Percentiles rank a stretch among this genome's conserved stretches.
phyloP scores from a whole-genome alignment of 2,329 filamentous ascomycete genomes.

The Colletotrichum godetiae region DNA sequence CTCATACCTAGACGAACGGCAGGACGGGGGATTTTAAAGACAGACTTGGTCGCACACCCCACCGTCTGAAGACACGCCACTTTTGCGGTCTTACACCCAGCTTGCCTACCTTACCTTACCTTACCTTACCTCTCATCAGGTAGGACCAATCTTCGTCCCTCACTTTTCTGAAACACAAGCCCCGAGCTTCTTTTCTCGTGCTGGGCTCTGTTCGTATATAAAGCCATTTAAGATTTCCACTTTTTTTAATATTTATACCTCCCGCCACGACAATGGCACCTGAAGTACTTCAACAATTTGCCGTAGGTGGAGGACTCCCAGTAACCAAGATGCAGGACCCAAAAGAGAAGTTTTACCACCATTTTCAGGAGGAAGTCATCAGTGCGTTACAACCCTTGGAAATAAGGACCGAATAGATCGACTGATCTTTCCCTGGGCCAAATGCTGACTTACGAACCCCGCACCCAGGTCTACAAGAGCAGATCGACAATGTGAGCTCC shows the following conservation, averaged over 20 bases:
- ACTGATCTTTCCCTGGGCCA: neutral
- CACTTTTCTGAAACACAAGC: slow-evolving; percentile 18
- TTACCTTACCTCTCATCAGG: neutral
- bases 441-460: neutral
- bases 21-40: neutral
- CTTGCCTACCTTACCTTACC: slow-evolving; percentile 9
- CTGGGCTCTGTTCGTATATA: neutral
- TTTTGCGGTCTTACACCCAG: neutral
- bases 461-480: slow-evolving; percentile 70
- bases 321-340: slow-evolving; percentile 55
- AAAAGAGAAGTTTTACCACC: slow-evolving; percentile 86
- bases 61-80: neutral
- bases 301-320: slow-evolving; percentile 29
- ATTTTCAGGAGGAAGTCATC: slow-evolving; percentile 81
- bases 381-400: slow-evolving; percentile 61
- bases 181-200: slow-evolving; percentile 7
- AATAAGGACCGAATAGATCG: neutral
- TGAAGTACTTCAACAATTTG: slow-evolving; percentile 36
- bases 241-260: neutral
- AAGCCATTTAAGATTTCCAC: neutral
- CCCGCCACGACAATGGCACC: slow-evolving; percentile 29
- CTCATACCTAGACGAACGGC: neutral
- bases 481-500: slow-evolving; percentile 47
- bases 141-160: slow-evolving; percentile 2
- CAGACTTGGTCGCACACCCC: neutral